Evolutionary conservation across 225 moss, liverwort and hornwort species (phyloP), one percentile per base, ranked within the genome.

Genomic region (Ulota crispa): DNA sequence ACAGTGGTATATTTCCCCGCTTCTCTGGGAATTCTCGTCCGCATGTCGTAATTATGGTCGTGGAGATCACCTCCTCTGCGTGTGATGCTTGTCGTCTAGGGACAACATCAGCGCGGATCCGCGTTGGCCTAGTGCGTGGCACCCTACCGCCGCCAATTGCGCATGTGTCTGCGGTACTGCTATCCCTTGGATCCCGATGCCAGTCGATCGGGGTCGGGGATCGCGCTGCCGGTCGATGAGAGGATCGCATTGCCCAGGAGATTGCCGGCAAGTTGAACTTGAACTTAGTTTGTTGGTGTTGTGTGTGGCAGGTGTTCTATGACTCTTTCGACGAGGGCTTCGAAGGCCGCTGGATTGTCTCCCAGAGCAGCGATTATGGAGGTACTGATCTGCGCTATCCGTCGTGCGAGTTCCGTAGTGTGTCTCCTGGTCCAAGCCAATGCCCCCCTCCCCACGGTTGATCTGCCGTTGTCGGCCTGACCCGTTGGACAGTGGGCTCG

Each of bases 301-400:
- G 20, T 41, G 57, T 68, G 67, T 72, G 68, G 76, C 89, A 94
- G 94, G 94, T 94, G 4, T 99, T 94, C 56, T 99, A 95, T 21
- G 98, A 99, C 30, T 90, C 93, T 12, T 99, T 99, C 68, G 94
- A 93, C n/a, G 70, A 89, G 14, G 85, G 91, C 26, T 99, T 94
- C 76, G 84, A 88, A 23, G 98, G 93, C 15, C 98, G 98, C 18
- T 99, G 98, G 95, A 34, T 95, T 1, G 94, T 95, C 16, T 99
- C 95, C 20, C 94, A 99, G 72, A 95, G 88, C 79, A 83, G 87
- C 57, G 95, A 99, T 24, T 99, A 99, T 64, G 89, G 93, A 90
- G 98, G 95, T 95, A 83, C 4, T 39, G 20, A 23, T 36, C 26
- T 5, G 52, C 6, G 39, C 8, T 37, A 4, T 23, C 20, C 9